These are phyloP conservation scores for Viola odorata DNA, from an alignment of 345 rosid genomes.

Conservation along the genomic window DNA sequence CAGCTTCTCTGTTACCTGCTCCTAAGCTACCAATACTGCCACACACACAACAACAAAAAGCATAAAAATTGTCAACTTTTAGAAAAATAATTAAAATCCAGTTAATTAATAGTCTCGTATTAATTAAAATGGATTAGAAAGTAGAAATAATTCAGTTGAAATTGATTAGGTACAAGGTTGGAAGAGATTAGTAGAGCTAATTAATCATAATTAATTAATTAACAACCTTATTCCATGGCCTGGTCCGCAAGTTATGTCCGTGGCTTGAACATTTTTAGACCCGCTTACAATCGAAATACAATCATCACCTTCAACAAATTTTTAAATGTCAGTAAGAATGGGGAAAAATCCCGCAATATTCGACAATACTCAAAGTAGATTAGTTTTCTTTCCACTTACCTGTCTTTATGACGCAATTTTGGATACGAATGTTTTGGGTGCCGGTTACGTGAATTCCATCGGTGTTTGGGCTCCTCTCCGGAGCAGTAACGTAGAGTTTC, in stretches of 20 bases:
- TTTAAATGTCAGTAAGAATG: background rate
- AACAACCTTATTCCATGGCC: slow-evolving; percentile 93
- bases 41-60: too few species aligned
- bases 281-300: slow-evolving; percentile 87
- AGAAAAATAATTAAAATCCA: too few species aligned
- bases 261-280: slow-evolving; percentile 65
- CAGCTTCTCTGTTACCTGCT: slow-evolving; percentile 45
- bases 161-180: slow-evolving; percentile 2
- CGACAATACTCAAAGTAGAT: too few species aligned
- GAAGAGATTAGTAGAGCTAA: background rate
- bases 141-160: too few species aligned
- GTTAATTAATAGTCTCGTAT: too few species aligned
- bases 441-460: slow-evolving; percentile 81
- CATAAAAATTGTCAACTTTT: background rate
- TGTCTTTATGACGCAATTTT: slow-evolving; percentile 54
- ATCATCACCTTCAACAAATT: slow-evolving; percentile 64
- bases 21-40: slow-evolving; percentile 94
- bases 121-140: too few species aligned
- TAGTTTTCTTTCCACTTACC: slow-evolving; percentile 28
- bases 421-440: slow-evolving; percentile 55
- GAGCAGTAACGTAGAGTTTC: slow-evolving; percentile 52
- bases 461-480: slow-evolving; percentile 77
- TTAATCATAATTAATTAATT: background rate
- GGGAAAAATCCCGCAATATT: too few species aligned
- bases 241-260: slow-evolving; percentile 83